Evolutionary conservation across 1,139 yeast species (phyloP), one percentile per base, ranked within the genome.

Genomic region (Saccharomyces uvarum): DNA sequence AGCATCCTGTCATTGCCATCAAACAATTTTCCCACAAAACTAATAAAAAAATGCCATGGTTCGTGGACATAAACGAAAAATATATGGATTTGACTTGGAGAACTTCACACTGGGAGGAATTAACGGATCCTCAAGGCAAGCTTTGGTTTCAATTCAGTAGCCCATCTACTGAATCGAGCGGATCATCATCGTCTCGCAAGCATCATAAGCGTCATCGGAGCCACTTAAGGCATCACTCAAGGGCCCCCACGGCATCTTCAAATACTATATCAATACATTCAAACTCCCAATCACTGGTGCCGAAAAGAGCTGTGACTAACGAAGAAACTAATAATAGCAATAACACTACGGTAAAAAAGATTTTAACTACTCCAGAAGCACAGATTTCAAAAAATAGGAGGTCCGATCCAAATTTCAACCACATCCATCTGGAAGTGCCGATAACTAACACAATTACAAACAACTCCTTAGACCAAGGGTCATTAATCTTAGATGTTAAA

Each of bases 51-150:
- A 55, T 62, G 54, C 65, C 65, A 4, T 88, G 96, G 96, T 82
- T 85, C 47, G 77, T 88, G 2, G 87, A 83, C 54, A 69, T 84
- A 49, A 75, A 80, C 53, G 96, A 88, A 64, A 68, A 78, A 41
- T 71, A 81, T 7, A 77, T 80, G 51, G 96, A 88, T 66, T 59
- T 77, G 26, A 72, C 78, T 0, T 88, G 95, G 93, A 75, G 91
- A 61, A 72, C 77, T 7, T 69, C 73, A n/a, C 86, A 85, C 63
- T 82, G 88, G 83, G 73, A 77, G 61, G 84, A 84, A 60, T 70
- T 88, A 52, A 70, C 71, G 46, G 76, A 77, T 53, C 73, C 84
- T 0, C 69, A 74, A 6, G 90, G 90, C 0, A 75, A 77, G 31
- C 65, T 77, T 6, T 82, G 91, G 86, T 84, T 79, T 61, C 84